Percentiles rank a stretch among this genome's conserved stretches.
Conservation (phyloP, 305 asterid genomes). For the Striga hermonthica region DNA sequence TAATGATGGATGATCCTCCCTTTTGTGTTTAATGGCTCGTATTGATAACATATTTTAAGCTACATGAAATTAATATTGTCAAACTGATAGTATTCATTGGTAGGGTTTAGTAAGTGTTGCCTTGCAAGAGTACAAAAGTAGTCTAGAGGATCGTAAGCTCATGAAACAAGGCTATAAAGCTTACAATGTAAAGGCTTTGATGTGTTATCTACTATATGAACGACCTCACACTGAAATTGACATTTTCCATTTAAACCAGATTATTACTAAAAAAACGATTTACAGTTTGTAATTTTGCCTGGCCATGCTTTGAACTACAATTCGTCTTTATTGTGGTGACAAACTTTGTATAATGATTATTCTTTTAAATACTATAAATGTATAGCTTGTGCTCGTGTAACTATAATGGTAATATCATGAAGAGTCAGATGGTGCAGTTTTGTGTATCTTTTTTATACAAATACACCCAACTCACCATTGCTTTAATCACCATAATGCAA, state of each 20-base stretch:
- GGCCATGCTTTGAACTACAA: background rate
- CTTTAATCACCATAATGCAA: background rate
- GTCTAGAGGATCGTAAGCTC: background rate
- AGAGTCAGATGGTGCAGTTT: background rate
- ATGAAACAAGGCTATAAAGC: background rate
- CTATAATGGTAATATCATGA: background rate
- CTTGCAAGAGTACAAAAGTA: background rate
- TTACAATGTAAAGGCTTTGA: slow-evolving; percentile 1
- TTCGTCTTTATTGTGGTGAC: background rate
- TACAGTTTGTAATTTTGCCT: background rate
- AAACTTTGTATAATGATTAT: background rate
- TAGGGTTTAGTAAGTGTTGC: slow-evolving; percentile 2
- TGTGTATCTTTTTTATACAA: background rate
- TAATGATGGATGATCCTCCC: background rate
- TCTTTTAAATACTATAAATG: background rate
- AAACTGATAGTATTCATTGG: slow-evolving; percentile 6
- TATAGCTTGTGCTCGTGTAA: background rate
- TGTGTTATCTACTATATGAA: background rate
- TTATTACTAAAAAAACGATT: background rate
- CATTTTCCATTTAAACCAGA: background rate
- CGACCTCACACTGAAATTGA: background rate
- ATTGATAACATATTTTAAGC: background rate
- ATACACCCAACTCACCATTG: background rate
- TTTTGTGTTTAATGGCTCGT: background rate
- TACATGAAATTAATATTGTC: background rate